Evolutionary conservation across 139 green algal species (phyloP).

Genomic region (Asterochloris sp.): DNA sequence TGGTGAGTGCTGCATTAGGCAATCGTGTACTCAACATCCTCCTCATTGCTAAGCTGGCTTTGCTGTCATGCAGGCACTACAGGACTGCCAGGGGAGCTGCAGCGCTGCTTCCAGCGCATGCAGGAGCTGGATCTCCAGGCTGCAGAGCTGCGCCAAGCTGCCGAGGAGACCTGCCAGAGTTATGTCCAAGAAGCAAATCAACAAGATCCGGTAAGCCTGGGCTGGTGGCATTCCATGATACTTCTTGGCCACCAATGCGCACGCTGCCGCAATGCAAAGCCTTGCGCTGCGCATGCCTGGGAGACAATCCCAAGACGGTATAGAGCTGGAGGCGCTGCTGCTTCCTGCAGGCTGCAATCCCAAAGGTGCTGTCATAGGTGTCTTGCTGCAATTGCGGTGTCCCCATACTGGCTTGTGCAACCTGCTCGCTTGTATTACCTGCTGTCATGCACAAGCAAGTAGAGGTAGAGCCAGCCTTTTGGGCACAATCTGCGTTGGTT

Average conservation of each 20-base stretch:
- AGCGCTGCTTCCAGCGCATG: slow-evolving; percentile 55
- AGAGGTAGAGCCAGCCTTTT: background rate
- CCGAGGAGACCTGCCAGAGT: slow-evolving; percentile 4
- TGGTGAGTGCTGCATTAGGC: background rate
- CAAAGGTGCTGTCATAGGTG: background rate
- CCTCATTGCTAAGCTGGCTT: background rate
- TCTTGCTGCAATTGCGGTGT: too few relatives aligned
- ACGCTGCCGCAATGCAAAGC: background rate
- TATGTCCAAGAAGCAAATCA: slow-evolving; percentile 25
- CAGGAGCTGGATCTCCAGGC: slow-evolving; percentile 60
- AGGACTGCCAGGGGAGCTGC: slow-evolving; percentile 57
- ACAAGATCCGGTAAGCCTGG: background rate
- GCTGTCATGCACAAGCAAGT: background rate
- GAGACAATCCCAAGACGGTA: background rate
- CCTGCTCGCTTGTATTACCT: background rate
- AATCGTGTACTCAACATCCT: background rate
- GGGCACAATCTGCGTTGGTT: background rate
- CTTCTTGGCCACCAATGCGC: too few relatives aligned
- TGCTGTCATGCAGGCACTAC: slow-evolving; percentile 12
- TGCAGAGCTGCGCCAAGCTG: slow-evolving; percentile 31
- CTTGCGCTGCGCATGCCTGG: background rate
- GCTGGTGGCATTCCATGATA: background rate
- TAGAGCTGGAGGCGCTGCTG: background rate
- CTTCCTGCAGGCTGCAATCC: background rate
- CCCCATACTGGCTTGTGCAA: background rate